Conservation (phyloP, 148 eudicot species). For the Nepenthes gracilis region DNA sequence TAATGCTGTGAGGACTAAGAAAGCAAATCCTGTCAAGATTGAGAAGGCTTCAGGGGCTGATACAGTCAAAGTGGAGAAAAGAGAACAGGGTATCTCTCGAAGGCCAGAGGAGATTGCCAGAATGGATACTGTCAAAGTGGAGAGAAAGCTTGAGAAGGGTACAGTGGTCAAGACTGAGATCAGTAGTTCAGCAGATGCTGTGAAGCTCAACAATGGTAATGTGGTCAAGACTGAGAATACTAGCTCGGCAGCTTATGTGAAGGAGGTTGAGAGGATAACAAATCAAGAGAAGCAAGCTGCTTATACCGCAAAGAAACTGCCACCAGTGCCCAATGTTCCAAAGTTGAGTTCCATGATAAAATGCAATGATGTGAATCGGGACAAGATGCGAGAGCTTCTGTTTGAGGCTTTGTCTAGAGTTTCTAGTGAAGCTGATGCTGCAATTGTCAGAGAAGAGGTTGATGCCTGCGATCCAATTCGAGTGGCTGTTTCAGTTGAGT, state of each 20-base stretch:
- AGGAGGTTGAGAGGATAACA: constrained; percentile 21
- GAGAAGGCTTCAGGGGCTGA: constrained; percentile 16
- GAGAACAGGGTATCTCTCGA: neutral
- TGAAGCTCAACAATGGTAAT: constrained; percentile 4
- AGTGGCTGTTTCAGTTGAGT: constrained; percentile 52
- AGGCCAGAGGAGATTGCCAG: constrained; percentile 8
- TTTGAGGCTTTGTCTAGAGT: constrained; percentile 43
- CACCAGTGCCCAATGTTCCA: constrained; percentile 24
- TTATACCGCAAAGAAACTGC: constrained; percentile 13
- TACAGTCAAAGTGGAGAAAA: constrained; percentile 19
- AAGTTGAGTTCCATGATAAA: constrained; percentile 46
- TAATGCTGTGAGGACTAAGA: constrained; percentile 12
- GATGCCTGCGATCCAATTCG: constrained; percentile 49
- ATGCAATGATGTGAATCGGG: constrained; percentile 37
- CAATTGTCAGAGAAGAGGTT: constrained; percentile 23
- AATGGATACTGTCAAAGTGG: constrained; percentile 20
- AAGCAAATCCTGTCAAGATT: constrained; percentile 16
- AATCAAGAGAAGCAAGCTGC: constrained; percentile 23
- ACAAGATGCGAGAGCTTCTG: constrained; percentile 46
- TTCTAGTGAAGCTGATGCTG: constrained; percentile 29
- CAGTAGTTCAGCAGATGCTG: neutral
- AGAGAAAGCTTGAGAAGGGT: constrained; percentile 5
- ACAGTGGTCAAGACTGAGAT: neutral
- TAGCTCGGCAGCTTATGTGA: constrained; percentile 14
- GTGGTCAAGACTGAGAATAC: constrained; percentile 11